Conservation (phyloP, 192 early-diverging fungal genomes). For the Linnemannia zychae region DNA sequence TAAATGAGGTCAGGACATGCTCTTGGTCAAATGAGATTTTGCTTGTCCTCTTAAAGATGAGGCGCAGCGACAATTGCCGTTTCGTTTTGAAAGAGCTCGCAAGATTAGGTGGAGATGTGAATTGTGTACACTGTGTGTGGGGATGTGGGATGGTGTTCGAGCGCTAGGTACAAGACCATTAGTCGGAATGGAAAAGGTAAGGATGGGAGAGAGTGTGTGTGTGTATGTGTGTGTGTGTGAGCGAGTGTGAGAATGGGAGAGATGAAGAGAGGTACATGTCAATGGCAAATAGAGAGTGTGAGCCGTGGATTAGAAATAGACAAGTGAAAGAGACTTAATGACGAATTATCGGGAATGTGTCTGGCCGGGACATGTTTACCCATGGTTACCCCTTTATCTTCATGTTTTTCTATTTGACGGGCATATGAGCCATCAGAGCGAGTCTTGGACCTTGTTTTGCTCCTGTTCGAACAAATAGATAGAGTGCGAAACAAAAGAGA, state of each 20-base stretch:
- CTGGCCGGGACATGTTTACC: constrained; percentile 1
- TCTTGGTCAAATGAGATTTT: background rate
- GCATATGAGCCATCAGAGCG: background rate
- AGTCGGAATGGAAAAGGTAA: background rate
- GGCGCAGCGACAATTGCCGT: background rate
- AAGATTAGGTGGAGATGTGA: background rate
- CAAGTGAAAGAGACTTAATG: background rate
- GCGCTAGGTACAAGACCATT: background rate
- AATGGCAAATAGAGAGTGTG: background rate
- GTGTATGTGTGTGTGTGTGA: background rate
- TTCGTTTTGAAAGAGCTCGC: background rate
- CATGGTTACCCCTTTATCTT: background rate
- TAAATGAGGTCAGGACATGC: background rate
- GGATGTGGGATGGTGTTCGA: background rate
- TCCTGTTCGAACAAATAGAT: background rate
- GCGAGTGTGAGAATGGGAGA: background rate
- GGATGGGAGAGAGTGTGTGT: background rate
- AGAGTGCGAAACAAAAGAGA: background rate
- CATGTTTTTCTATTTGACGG: too few species aligned
- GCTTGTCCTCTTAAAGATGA: background rate
- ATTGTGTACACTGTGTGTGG: background rate
- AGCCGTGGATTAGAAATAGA: background rate
- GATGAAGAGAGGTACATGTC: background rate
- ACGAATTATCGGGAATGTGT: background rate
- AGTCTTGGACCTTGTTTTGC: background rate